Evolutionary conservation across 257 asterid genomes (phyloP).

Genomic region (Knoxia roxburghii): DNA sequence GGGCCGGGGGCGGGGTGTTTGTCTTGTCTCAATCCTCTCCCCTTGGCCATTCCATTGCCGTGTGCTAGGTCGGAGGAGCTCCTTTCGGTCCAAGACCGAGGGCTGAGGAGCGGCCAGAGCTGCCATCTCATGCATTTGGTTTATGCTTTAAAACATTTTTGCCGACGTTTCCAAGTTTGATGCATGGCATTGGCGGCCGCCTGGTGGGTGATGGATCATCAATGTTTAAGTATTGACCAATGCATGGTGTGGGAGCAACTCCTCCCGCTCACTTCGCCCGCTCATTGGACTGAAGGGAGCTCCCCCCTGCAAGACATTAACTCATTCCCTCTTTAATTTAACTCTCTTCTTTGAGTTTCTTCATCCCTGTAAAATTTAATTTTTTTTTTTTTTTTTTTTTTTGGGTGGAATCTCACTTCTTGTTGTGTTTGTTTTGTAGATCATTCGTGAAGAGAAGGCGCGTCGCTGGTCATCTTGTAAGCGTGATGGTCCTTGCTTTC

Average conservation of each 20-base stretch:
- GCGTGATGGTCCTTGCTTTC: not conserved
- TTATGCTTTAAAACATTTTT: slow-evolving; percentile 19
- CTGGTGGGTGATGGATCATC: too few relatives aligned
- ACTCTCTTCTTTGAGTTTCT: too few relatives aligned
- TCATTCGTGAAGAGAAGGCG: not conserved
- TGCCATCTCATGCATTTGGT: slow-evolving; percentile 63
- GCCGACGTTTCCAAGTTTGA: not conserved
- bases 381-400: too few relatives aligned
- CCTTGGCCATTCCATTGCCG: too few relatives aligned
- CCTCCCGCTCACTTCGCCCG: slow-evolving; percentile 31
- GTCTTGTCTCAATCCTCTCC: too few relatives aligned
- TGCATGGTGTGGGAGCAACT: slow-evolving; percentile 66
- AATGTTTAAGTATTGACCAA: slow-evolving; percentile 27
- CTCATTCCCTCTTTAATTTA: not conserved
- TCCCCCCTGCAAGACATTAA: slow-evolving; percentile 25
- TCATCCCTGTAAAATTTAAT: too few relatives aligned
- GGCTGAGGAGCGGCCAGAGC: slow-evolving; percentile 45
- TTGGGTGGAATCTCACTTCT: not conserved
- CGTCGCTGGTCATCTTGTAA: too few relatives aligned
- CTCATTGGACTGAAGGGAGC: slow-evolving; percentile 61
- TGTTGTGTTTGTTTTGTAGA: too few relatives aligned
- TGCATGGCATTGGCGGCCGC: too few relatives aligned
- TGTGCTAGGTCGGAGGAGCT: slow-evolving; percentile 35
- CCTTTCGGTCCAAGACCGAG: slow-evolving; percentile 44
- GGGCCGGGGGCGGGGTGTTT: not conserved